These are phyloP conservation scores for Lanmaoa rubissima DNA, from an alignment of 768 basidiomycete species.

Conservation along the genomic window DNA sequence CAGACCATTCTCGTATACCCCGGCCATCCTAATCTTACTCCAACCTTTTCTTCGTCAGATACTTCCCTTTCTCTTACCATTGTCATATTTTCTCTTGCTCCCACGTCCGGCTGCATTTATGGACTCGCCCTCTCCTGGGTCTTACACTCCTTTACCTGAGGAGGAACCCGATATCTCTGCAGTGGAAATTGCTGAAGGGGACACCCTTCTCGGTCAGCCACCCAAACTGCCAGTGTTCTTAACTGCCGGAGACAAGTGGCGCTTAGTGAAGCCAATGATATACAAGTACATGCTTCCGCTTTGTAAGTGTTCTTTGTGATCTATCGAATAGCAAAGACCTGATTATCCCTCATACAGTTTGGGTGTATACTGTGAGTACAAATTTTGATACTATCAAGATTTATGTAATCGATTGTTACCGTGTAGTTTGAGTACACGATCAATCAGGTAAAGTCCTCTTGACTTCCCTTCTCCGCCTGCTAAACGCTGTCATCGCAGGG, in stretches of 20 bases:
- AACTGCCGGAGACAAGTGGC: constrained; percentile 74
- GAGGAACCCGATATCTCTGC: constrained; percentile 25
- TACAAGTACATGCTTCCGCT: constrained; percentile 90
- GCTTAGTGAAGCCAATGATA: constrained; percentile 75
- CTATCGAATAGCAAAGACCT: constrained; percentile 4
- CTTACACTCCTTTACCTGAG: constrained; percentile 39
- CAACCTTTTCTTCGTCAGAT: constrained; percentile 43
- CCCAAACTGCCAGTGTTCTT: constrained; percentile 52
- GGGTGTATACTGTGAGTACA: constrained; percentile 57
- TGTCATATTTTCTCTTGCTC: constrained; percentile 75
- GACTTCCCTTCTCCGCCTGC: neutral
- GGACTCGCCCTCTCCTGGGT: constrained; percentile 34
- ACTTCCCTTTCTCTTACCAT: constrained; percentile 76
- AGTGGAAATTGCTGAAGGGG: constrained; percentile 28
- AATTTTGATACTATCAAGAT: neutral
- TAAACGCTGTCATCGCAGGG: constrained; percentile 47
- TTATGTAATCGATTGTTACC: neutral
- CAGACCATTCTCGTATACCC: neutral
- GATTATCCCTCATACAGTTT: constrained; percentile 37
- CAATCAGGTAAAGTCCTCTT: constrained; percentile 58
- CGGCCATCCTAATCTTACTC: constrained; percentile 1
- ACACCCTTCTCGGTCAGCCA: constrained; percentile 26
- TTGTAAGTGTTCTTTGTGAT: constrained; percentile 50
- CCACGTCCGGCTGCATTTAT: constrained; percentile 58
- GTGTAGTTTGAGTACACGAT: constrained; percentile 88